These are phyloP conservation scores for Clarkia xantiana DNA, from an alignment of 345 rosid species.

Conservation along the genomic window DNA sequence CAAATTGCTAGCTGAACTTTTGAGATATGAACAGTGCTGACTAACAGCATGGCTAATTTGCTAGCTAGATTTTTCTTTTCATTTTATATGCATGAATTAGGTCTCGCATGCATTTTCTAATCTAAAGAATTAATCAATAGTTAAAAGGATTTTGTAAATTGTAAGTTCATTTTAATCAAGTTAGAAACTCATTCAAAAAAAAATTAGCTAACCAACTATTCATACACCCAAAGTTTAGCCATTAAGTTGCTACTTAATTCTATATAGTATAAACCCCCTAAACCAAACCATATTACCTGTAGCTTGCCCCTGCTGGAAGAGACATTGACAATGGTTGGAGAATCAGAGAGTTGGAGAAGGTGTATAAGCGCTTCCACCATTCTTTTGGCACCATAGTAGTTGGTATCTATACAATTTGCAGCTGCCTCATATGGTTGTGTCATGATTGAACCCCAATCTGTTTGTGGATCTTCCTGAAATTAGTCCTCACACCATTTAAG, in stretches of 20 bases:
- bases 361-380: slow-evolving; percentile 34
- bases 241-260: neutral
- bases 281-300: slow-evolving; percentile 13
- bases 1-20: no score
- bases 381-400: slow-evolving; percentile 38
- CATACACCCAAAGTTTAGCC: neutral
- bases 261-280: no score
- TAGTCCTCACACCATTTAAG: neutral
- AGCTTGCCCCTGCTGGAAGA: slow-evolving; percentile 27
- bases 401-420: slow-evolving; percentile 23
- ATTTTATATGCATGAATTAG: no score
- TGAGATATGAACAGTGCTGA: no score
- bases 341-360: slow-evolving; percentile 31
- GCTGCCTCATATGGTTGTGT: slow-evolving; percentile 23
- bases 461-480: slow-evolving; percentile 8
- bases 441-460: slow-evolving; percentile 16
- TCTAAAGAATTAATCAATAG: no score
- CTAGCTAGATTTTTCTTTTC: no score
- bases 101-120: no score
- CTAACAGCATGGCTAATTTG: no score
- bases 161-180: no score
- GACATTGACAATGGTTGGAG: slow-evolving; percentile 36
- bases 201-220: no score
- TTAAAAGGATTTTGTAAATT: no score
- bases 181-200: no score